A percentile compares a stretch with the other conserved stretches of the same genome.
Evolutionary conservation across 2,329 filamentous ascomycete species (phyloP).

Genomic region (Cercospora sojina): DNA sequence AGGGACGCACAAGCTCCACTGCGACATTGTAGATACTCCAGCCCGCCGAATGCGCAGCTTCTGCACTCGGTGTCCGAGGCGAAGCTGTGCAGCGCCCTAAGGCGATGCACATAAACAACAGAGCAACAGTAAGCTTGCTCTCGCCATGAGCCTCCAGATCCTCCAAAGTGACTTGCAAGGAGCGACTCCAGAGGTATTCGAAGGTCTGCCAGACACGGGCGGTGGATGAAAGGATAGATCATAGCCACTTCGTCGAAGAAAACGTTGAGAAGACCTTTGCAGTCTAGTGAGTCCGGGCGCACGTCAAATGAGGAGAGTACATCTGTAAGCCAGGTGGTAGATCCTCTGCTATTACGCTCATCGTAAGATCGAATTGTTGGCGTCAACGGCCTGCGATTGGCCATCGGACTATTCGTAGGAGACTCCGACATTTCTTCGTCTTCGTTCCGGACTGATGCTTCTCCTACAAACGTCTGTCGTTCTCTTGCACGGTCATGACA

Average conservation of each 20-base stretch:
- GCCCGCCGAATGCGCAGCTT: neutral
- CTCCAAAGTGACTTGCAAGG: neutral
- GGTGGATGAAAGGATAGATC: neutral
- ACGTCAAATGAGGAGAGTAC: neutral
- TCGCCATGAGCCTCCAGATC: neutral
- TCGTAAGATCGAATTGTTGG: neutral
- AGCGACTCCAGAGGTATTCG: neutral
- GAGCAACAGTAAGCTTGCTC: neutral
- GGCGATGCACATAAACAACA: neutral
- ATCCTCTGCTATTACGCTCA: neutral
- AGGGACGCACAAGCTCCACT: neutral
- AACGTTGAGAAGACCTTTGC: neutral
- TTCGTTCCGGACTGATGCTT: neutral
- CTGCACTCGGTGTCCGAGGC: neutral
- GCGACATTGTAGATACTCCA: neutral
- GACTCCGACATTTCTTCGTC: neutral
- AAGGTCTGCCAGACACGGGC: neutral
- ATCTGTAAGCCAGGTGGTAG: neutral
- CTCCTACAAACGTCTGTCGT: neutral
- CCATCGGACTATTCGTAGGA: neutral
- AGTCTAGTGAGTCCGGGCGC: neutral
- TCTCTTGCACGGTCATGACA: neutral
- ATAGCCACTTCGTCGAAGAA: neutral
- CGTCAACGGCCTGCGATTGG: neutral
- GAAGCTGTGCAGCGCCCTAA: neutral